phyloP scores from a whole-genome alignment of 192 early-diverging fungal species.

The Backusella luteola region DNA sequence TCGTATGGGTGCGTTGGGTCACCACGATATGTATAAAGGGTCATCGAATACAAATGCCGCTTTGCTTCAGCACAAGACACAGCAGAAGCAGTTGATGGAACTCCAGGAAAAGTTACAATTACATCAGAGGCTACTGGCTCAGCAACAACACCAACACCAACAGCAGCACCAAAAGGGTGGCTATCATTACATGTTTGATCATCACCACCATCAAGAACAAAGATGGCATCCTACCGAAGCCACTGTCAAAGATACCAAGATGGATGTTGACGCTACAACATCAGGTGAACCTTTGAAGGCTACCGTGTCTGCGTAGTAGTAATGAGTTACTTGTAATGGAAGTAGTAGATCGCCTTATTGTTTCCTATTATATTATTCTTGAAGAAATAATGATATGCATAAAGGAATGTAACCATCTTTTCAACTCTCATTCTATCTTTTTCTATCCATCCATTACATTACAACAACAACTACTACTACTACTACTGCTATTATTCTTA shows the following conservation, averaged over 20 bases:
- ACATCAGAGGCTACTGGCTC: neutral
- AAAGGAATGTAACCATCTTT: too few relatives aligned
- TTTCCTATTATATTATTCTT: too few relatives aligned
- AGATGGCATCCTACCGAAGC: neutral
- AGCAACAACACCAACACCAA: neutral
- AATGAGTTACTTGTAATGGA: neutral
- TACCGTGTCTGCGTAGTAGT: neutral
- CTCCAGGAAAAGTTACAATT: constrained; percentile 11
- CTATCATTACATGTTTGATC: neutral
- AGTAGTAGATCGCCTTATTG: neutral
- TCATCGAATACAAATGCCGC: neutral
- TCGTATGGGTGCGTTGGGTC: constrained; percentile 10
- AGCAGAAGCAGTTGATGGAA: constrained; percentile 11
- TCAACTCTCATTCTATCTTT: neutral
- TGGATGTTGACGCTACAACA: constrained; percentile 8
- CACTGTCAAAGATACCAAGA: neutral
- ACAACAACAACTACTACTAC: too few relatives aligned
- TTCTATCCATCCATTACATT: neutral
- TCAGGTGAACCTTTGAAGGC: constrained; percentile 9
- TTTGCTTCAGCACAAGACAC: constrained; percentile 15
- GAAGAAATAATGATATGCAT: too few relatives aligned
- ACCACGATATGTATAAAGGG: neutral
- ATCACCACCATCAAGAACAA: neutral
- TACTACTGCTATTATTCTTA: neutral
- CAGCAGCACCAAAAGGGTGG: neutral